A percentile compares a stretch with the other conserved stretches of the same genome.
Evolutionary conservation across 1,284 basidiomycete species (phyloP).

Genomic region (Volvariella surrecta): DNA sequence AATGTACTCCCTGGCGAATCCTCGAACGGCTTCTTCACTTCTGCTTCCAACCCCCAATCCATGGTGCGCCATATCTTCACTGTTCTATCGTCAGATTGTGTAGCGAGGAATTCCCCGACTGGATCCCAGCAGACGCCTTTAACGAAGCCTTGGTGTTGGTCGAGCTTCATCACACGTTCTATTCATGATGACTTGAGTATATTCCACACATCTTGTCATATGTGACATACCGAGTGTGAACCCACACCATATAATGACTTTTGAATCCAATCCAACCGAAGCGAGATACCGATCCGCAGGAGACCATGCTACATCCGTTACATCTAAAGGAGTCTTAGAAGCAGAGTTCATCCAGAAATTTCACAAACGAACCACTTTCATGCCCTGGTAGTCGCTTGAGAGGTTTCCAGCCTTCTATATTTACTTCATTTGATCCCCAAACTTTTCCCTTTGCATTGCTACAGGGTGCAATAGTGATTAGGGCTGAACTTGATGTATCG

Average conservation of each 20-base stretch:
- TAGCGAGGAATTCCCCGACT: conserved; percentile 91
- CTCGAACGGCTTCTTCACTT: conserved; percentile 85
- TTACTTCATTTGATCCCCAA: conserved; percentile 89
- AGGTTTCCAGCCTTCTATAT: conserved; percentile 97
- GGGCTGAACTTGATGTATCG: too few relatives aligned
- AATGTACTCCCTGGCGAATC: conserved; percentile 94
- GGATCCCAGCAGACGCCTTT: conserved; percentile 99
- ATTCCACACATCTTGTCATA: conserved; percentile 2
- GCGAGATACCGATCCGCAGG: conserved; percentile 88
- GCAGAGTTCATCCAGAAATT: neutral
- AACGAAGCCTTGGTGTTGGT: conserved; percentile 92
- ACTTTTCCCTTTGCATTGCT: conserved; percentile 78
- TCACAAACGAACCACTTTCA: conserved; percentile 61
- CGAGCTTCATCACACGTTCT: conserved; percentile 81
- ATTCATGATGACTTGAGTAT: neutral
- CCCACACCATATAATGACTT: conserved; percentile 91
- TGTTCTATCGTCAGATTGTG: conserved; percentile 94
- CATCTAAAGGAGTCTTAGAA: conserved; percentile 47
- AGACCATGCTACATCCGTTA: conserved; percentile 94
- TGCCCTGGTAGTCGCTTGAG: conserved; percentile 88
- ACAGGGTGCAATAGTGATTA: conserved; percentile 1
- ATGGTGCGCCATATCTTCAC: conserved; percentile 96
- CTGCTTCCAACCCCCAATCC: conserved; percentile 84
- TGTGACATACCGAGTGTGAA: conserved; percentile 62
- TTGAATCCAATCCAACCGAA: conserved; percentile 89